Evolutionary conservation across 2,329 filamentous ascomycete genomes (phyloP).

Genomic region (Ophiocordyceps camponoti-saundersi): DNA sequence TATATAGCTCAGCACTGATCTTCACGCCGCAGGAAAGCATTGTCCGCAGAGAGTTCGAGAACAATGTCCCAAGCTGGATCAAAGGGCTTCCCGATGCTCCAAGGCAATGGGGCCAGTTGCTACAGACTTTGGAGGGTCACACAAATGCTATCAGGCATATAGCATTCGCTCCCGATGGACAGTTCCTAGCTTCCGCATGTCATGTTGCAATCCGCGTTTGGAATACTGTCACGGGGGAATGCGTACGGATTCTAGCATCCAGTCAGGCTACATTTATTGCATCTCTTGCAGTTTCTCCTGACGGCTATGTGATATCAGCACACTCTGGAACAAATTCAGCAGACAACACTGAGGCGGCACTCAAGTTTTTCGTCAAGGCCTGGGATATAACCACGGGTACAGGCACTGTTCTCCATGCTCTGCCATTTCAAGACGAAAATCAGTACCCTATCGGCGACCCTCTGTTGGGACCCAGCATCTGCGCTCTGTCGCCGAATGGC

Average conservation of each 20-base stretch:
- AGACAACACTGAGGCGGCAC: no score
- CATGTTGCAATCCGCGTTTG: not conserved
- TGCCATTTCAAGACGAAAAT: not conserved
- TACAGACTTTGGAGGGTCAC: not conserved
- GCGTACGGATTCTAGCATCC: not conserved
- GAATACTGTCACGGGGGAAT: not conserved
- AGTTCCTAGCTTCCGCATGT: not conserved
- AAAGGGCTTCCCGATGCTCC: not conserved
- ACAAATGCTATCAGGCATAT: not conserved
- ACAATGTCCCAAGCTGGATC: not conserved
- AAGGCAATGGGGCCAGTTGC: not conserved
- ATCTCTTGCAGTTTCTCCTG: not conserved
- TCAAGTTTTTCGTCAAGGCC: not conserved
- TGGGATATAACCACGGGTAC: not conserved
- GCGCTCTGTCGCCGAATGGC: not conserved
- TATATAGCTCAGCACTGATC: not conserved
- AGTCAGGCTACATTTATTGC: not conserved
- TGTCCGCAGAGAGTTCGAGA: not conserved
- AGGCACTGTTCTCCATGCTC: not conserved
- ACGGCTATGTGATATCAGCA: no score
- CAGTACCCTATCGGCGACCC: no score
- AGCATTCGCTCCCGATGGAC: not conserved
- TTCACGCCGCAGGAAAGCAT: not conserved
- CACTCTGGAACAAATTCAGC: no score
- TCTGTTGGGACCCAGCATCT: no score